Conservation (phyloP, 768 basidiomycete genomes). For the Naganishia antarctica region DNA sequence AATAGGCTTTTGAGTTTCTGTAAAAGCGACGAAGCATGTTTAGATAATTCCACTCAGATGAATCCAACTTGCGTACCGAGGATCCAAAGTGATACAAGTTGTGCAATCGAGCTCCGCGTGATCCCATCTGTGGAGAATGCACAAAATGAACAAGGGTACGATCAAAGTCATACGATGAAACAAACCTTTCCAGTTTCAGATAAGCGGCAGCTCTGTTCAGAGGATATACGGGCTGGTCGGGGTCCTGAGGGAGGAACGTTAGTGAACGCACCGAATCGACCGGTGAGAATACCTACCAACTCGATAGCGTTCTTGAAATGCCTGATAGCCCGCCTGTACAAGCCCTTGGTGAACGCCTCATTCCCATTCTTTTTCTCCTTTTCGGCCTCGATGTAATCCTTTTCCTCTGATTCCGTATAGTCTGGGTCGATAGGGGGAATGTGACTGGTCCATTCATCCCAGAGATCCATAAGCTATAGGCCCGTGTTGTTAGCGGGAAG, state of each 20-base stretch:
- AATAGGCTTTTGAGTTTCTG: conserved; percentile 72
- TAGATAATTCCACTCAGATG: no score
- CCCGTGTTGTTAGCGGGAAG: background rate
- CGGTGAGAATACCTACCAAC: conserved; percentile 10
- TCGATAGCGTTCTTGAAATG: conserved; percentile 27
- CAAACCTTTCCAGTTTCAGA: conserved; percentile 90
- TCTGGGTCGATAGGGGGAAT: conserved; percentile 15
- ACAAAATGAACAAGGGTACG: no score
- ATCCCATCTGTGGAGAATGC: conserved; percentile 5
- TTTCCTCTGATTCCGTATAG: conserved; percentile 2
- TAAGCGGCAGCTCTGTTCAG: conserved; percentile 81
- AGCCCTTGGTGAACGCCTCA: conserved; percentile 20
- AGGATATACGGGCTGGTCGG: conserved; percentile 25
- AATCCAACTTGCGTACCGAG: no score
- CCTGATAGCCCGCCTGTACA: conserved; percentile 24
- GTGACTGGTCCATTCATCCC: conserved; percentile 16
- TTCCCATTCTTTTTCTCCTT: conserved; percentile 29
- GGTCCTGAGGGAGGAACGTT: conserved; percentile 15
- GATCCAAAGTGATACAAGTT: conserved; percentile 27
- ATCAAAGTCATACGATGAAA: no score
- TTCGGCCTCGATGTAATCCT: conserved; percentile 24
- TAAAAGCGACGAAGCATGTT: no score
- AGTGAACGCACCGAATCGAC: background rate
- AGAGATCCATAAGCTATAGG: conserved; percentile 7
- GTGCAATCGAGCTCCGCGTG: conserved; percentile 26